Evolutionary conservation across 208 protist genomes (phyloP), one percentile per base, ranked within the genome.

Genomic region (Trypanosoma theileri): DNA sequence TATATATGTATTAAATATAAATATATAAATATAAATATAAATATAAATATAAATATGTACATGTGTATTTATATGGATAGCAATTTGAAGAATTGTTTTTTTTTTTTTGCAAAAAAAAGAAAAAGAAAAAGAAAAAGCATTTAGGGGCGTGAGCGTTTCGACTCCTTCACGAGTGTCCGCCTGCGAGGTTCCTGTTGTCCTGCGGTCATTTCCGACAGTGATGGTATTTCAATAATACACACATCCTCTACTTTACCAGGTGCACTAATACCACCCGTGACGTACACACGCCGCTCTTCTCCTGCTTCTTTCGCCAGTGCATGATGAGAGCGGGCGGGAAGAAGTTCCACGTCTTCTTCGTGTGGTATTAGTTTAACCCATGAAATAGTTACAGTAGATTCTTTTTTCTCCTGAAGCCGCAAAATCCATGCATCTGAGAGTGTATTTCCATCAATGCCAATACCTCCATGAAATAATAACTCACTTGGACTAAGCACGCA

Each of bases 391-490:
- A 67, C 58, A 52, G 6, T 53, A 22, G 24, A 40, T 26, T 54
- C 69, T 45, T 46, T 46, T 42, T 66, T 68, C 21, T 74, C 70
- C 22, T 59, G 66, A 11, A 75, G 52, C 28, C 69, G 62, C 66
- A 95, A 56, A 70, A 95, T 73, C 86, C 89, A 95, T 56, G 84
- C 82, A 58, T 95, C 89, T 6, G 55, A 67, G 21, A 86, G 71
- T 24, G 89, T 67, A 3, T 69, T 53, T 0, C 86, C 89, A 19
- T 28, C 61, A 21, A 55, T 81, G 28, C 79, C 85, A 51, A 92
- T 66, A 45, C 89, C 89, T 56, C 89, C 89, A 57, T 92, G 76
- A 11, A 94, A 13, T 14, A 94, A 45, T n/a, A 91, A 46, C 70
- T 94, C 85, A 24, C 71, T 56, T 21, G 59, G 45, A 24, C 69